Percentiles rank a stretch among this genome's conserved stretches.
These are phyloP conservation scores for Cantharellus anzutake DNA, from an alignment of 768 basidiomycete genomes.

Conservation along the genomic window DNA sequence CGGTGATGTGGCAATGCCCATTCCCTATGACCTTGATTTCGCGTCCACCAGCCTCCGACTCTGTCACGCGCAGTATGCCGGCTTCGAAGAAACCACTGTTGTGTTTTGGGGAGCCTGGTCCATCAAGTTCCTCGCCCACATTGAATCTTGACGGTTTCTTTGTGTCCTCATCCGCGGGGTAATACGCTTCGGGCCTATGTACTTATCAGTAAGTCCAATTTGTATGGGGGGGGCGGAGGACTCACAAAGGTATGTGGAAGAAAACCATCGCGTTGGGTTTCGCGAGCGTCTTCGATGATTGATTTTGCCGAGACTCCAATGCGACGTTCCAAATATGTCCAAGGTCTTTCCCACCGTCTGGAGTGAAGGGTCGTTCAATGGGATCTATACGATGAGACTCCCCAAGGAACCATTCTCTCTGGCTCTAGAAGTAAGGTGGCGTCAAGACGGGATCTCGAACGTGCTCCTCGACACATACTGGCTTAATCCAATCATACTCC, in stretches of 20 bases:
- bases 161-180: constrained; percentile 42
- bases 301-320: not conserved
- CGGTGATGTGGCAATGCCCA: constrained; percentile 82
- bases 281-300: constrained; percentile 42
- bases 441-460: not conserved
- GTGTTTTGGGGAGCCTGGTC: constrained; percentile 39
- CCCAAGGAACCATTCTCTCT: constrained; percentile 83
- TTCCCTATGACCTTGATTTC: constrained; percentile 77
- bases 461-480: constrained; percentile 21
- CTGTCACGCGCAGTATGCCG: constrained; percentile 49
- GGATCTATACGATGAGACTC: constrained; percentile 51
- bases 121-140: constrained; percentile 46
- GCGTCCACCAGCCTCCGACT: constrained; percentile 41
- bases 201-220: not conserved
- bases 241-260: constrained; percentile 90
- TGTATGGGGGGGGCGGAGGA: constrained; percentile 4
- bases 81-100: constrained; percentile 76
- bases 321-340: constrained; percentile 33
- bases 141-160: constrained; percentile 28
- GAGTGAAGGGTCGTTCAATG: constrained; percentile 68
- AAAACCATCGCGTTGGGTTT: constrained; percentile 96
- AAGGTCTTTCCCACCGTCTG: constrained; percentile 54
- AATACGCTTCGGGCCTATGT: constrained; percentile 54
- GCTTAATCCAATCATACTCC: constrained; percentile 73
- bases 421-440: constrained; percentile 25